Evolutionary conservation across 257 asterid species (phyloP), one percentile per base, ranked within the genome.

Genomic region (Fraxinus anomala): DNA sequence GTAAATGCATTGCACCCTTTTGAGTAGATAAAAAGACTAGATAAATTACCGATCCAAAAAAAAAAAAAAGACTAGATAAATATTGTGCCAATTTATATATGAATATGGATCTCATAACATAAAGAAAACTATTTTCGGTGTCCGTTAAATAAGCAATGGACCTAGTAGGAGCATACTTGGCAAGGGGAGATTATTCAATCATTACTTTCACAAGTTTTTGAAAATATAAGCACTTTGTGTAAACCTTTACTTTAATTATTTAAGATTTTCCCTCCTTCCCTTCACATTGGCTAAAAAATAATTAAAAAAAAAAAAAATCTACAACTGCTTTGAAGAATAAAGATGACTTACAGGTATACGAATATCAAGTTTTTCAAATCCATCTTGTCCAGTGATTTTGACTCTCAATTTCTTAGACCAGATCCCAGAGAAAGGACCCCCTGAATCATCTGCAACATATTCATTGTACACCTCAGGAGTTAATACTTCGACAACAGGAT

Each of bases 341-440:
- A 78, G 36, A 51, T 67, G 82, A 88, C 97, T 89, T 89, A 94
- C 98, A 56, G 98, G 98, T 84, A 94, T 86, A 69, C 89, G 88
- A 73, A 94, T 86, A 84, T 94, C 97, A 70, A 94, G 98, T 81
- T 85, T 91, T 82, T 89, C 97, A 75, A 70, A 88, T 79, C 97
- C 98, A 91, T 94, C 98, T 77, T 85, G 85, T 79, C 97, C 98
- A 72, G 97, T 90, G 73, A 94, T 92, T 84, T 75, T 94, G 78
- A 94, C 90, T 86, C 97, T 89, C 83, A 92, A 82, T 77, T 90
- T 92, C 75, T 94, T 83, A 49, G 96, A 92, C 96, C 97, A 91
- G 76, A 86, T 87, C 68, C 86, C 90, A 10, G 91, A 85, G 83
- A 88, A 87, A 65, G 92, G 81, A 65, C 81, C 81, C 54, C 66